Evolutionary conservation across 352 stramenopile species (phyloP), one percentile per base, ranked within the genome.

Genomic region (Phytopythium chamaehyphon): DNA sequence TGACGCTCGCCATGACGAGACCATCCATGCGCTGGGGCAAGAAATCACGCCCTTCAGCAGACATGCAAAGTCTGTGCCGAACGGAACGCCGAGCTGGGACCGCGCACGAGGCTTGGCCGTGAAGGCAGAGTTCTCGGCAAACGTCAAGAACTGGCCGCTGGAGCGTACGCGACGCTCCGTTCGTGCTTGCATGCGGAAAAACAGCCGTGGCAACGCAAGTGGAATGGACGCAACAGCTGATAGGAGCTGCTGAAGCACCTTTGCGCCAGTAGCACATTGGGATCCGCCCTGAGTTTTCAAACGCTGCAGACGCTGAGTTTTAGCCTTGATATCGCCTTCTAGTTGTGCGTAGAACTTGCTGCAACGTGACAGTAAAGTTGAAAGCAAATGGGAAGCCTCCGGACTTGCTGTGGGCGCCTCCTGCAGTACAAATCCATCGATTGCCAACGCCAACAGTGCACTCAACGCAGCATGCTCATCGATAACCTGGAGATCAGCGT

Each of bases 41-140:
- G 55, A 62, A 19, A 71, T 15, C 23, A 61, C 65, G 40, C 73
- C 68, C 33, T 81, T 75, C 23, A 84, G 51, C 8, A 76, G 51
- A 46, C 67, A 77, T 1, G 63, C 72, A 43, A 84, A 81, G 42
- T 81, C 73, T 0, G 73, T 79, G 2, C 73, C 73, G 3, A 77
- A 54, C 10, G 73, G 57, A 0, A 84, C 73, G 1, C 73, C 73
- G 33, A 84, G 61, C 50, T 82, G 73, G 5, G 73, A 79, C 3
- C 68, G 70, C 36, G 70, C 51, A 18, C 73, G 64, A 6, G 70
- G 73, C 39, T 84, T 84, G 2, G 70, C 47, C 16, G 70, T 69
- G 33, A 77, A 77, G 10, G 70, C 54, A 1, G 70, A 18, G 46
- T 57, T 69, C 36, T 84, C 73, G 1, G 68, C 56, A 31, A 66